phyloP scores from a whole-genome alignment of 2,329 filamentous ascomycete species.

The Diaporthe destruens region DNA sequence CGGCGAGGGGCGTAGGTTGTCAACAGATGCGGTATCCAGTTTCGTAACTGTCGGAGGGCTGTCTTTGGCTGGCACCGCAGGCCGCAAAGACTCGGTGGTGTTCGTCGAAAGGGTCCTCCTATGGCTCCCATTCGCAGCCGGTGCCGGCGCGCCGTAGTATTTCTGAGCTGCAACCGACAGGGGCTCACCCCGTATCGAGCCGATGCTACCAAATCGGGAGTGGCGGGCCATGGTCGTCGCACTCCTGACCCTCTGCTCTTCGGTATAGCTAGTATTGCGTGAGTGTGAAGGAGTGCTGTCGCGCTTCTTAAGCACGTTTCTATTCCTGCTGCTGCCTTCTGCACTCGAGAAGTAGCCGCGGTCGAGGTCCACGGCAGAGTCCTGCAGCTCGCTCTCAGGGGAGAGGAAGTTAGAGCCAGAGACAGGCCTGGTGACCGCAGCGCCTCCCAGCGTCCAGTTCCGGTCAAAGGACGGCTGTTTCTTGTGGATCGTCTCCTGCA shows the following conservation, averaged over 20 bases:
- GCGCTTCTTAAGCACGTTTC: slow-evolving; percentile 86
- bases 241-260: slow-evolving; percentile 77
- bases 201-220: slow-evolving; percentile 82
- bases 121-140: slow-evolving; percentile 58
- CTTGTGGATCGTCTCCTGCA: slow-evolving; percentile 62
- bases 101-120: slow-evolving; percentile 72
- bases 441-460: slow-evolving; percentile 75
- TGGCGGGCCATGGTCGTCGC: slow-evolving; percentile 77
- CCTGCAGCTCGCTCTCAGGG: slow-evolving; percentile 58
- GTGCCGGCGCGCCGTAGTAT: slow-evolving; percentile 71
- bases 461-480: slow-evolving; percentile 78
- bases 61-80: slow-evolving; percentile 66
- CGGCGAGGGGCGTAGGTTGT: slow-evolving; percentile 53
- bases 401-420: slow-evolving; percentile 61
- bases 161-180: slow-evolving; percentile 76
- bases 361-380: slow-evolving; percentile 75
- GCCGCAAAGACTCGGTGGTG: slow-evolving; percentile 67
- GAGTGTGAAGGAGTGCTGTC: slow-evolving; percentile 71
- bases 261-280: slow-evolving; percentile 80
- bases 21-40: slow-evolving; percentile 61
- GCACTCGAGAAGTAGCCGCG: slow-evolving; percentile 94
- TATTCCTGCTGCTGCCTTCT: slow-evolving; percentile 80
- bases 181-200: slow-evolving; percentile 75
- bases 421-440: slow-evolving; percentile 48
- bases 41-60: slow-evolving; percentile 70